Evolutionary conservation across 495 filamentous ascomycete genomes (phyloP).

Genomic region (Lineolata rhizophorae): DNA sequence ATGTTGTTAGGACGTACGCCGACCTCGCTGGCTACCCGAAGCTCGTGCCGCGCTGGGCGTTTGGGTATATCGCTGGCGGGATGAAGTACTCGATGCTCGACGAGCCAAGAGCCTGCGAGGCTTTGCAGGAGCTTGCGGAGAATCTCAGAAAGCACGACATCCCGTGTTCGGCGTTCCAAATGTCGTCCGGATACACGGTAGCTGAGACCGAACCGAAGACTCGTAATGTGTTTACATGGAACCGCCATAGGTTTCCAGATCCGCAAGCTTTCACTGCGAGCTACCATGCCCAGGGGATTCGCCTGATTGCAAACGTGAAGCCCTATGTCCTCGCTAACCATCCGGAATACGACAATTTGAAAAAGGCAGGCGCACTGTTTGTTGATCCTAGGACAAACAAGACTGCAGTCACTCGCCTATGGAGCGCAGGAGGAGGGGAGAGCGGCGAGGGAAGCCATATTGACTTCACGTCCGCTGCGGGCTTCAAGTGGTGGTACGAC

Average conservation of each 20-base stretch:
- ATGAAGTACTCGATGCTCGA: constrained; percentile 50
- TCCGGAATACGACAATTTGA: constrained; percentile 35
- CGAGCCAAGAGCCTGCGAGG: constrained; percentile 33
- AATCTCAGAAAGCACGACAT: constrained; percentile 39
- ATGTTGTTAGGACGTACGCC: constrained; percentile 39
- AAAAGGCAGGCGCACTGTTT: constrained; percentile 33
- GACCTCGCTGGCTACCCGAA: constrained; percentile 41
- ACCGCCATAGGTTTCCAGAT: constrained; percentile 39
- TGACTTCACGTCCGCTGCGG: constrained; percentile 40
- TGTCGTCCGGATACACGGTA: constrained; percentile 53
- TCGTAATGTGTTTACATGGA: constrained; percentile 52
- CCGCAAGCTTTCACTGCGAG: constrained; percentile 35
- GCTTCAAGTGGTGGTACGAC: constrained; percentile 49
- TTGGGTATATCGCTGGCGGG: constrained; percentile 44
- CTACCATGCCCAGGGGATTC: constrained; percentile 38
- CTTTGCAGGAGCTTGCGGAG: constrained; percentile 33
- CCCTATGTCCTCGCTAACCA: constrained; percentile 44
- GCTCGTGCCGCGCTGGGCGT: constrained; percentile 43
- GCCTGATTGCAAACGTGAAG: constrained; percentile 47
- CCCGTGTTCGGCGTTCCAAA: constrained; percentile 49
- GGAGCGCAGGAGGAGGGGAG: constrained; percentile 45
- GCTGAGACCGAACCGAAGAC: constrained; percentile 40
- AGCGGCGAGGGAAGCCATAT: constrained; percentile 47
- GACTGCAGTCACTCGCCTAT: constrained; percentile 35
- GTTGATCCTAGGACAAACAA: constrained; percentile 28